Evolutionary conservation across 2,329 filamentous ascomycete species (phyloP).

Genomic region (Thelonectria olida): DNA sequence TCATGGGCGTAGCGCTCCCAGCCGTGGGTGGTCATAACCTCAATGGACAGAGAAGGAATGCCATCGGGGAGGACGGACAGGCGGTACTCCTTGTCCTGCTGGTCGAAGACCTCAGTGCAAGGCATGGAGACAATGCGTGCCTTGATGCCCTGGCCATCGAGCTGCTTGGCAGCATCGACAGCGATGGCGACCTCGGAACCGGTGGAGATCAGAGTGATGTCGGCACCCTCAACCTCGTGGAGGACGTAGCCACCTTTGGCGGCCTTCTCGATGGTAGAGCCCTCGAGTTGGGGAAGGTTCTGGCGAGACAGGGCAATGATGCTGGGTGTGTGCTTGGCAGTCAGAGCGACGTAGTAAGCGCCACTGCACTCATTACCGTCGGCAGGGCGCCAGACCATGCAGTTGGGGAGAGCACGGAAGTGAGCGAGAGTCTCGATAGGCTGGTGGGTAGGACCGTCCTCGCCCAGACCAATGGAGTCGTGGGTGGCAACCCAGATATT

Average conservation of each 20-base stretch:
- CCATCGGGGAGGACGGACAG: slow-evolving; percentile 93
- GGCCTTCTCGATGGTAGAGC: slow-evolving; percentile 86
- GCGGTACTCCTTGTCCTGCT: slow-evolving; percentile 93
- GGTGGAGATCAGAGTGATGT: slow-evolving; percentile 91
- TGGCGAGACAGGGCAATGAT: slow-evolving; percentile 96
- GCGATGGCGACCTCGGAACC: slow-evolving; percentile 96
- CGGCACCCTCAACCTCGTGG: slow-evolving; percentile 83
- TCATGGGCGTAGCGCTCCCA: slow-evolving; percentile 99
- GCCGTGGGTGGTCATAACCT: slow-evolving; percentile 96
- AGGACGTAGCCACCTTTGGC: slow-evolving; percentile 96
- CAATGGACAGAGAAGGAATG: slow-evolving; percentile 90
- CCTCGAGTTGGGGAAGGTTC: slow-evolving; percentile 97
- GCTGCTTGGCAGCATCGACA: slow-evolving; percentile 90
- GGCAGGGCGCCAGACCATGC: slow-evolving; percentile 98
- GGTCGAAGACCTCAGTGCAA: slow-evolving; percentile 96
- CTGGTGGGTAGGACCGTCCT: slow-evolving; percentile 98
- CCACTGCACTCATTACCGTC: slow-evolving; percentile 98
- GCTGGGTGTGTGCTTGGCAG: slow-evolving; percentile 87
- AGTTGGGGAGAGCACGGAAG: slow-evolving; percentile 98
- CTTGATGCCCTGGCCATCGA: slow-evolving; percentile 88
- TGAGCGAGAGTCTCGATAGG: slow-evolving; percentile 98
- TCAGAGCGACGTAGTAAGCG: slow-evolving; percentile 95
- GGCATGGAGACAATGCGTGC: slow-evolving; percentile 95
- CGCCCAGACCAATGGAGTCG: slow-evolving; percentile 98
- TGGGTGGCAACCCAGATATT: slow-evolving; percentile 96